Evolutionary conservation across 2,329 filamentous ascomycete species (phyloP), one percentile per base, ranked within the genome.

Genomic region (Aureobasidium vineae): DNA sequence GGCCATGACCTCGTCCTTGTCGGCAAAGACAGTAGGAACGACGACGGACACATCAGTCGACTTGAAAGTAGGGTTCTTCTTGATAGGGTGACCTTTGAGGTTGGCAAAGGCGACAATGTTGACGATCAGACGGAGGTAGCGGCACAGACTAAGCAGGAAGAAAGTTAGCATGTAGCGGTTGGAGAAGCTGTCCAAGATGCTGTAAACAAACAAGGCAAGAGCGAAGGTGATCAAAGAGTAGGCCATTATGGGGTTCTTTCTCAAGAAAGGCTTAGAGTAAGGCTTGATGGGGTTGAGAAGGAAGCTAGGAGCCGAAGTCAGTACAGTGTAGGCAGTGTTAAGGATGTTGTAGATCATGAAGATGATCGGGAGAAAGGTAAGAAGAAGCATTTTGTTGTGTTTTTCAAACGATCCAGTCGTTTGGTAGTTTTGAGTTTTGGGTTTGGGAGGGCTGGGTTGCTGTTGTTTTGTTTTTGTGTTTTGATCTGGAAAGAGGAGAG

Each of bases 1-100:
- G 10, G 69, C 61, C 13, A 71, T 66, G 13, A 76, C 68, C 66
- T 76, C 74, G 1, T 49, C 50, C 2, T 72, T 71, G 7, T 68
- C 70, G 65, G 73, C 73, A 70, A 75, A 77, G 2, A 73, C 75
- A 0, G 75, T 77, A 1, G 75, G 75, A 21, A 77, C 69, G 33
- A 77, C 67, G 52, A 77, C 72, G 1, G 74, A 73, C 26, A 72
- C 73, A 66, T 77, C 73, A 15, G 66, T 40, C 3, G 70, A 61
- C 13, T 54, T 70, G 69, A 70, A 76, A 7, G 43, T 70, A 8
- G 75, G 75, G 4, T 69, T 70, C n/a, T 36, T 33, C 16, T 23
- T 36, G 23, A 75, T 60, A 2, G 70, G 70, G n/a, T 70, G 71
- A 5, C 74, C 68, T 57, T 72, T 72, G 70, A 72, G 74, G 15